Evolutionary conservation across 2,329 filamentous ascomycete species (phyloP).

Genomic region (Cytospora mali): DNA sequence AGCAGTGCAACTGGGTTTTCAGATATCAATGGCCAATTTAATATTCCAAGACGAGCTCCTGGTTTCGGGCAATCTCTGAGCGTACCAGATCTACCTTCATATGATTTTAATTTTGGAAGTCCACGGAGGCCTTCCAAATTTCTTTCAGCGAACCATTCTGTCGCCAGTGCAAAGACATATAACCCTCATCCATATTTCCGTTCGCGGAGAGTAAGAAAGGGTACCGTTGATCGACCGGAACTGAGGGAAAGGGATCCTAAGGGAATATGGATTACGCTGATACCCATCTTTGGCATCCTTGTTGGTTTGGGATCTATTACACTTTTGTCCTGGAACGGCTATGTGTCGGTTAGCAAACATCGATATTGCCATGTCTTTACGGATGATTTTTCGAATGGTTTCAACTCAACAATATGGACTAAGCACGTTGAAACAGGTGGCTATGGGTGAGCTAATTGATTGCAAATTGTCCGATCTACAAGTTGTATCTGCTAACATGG

Average conservation of each 20-base stretch:
- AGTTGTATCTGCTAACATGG: neutral
- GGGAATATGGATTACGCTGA: conserved; percentile 23
- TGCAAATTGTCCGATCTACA: neutral
- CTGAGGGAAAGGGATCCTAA: conserved; percentile 23
- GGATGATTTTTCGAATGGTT: conserved; percentile 27
- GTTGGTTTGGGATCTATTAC: conserved; percentile 10
- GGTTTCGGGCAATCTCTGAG: neutral
- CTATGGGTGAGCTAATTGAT: conserved; percentile 9
- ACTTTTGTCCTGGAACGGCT: conserved; percentile 8
- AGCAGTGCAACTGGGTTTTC: neutral
- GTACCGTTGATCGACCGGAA: conserved; percentile 23
- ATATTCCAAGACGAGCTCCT: neutral
- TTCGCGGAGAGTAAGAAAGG: conserved; percentile 23
- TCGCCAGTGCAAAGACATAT: conserved; percentile 14
- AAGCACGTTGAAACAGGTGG: conserved; percentile 25
- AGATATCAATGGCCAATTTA: neutral
- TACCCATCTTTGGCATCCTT: conserved; percentile 17
- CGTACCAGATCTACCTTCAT: neutral
- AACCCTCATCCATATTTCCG: conserved; percentile 24
- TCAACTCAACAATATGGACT: conserved; percentile 28
- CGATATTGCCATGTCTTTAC: conserved; percentile 25
- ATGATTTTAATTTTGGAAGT: neutral
- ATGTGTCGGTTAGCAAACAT: conserved; percentile 14
- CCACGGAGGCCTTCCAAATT: neutral
- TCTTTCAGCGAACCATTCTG: conserved; percentile 1